A percentile compares a stretch with the other conserved stretches of the same genome.
Conservation (phyloP, 352 stramenopile species). For the Phytophthora macrochlamydospora region DNA sequence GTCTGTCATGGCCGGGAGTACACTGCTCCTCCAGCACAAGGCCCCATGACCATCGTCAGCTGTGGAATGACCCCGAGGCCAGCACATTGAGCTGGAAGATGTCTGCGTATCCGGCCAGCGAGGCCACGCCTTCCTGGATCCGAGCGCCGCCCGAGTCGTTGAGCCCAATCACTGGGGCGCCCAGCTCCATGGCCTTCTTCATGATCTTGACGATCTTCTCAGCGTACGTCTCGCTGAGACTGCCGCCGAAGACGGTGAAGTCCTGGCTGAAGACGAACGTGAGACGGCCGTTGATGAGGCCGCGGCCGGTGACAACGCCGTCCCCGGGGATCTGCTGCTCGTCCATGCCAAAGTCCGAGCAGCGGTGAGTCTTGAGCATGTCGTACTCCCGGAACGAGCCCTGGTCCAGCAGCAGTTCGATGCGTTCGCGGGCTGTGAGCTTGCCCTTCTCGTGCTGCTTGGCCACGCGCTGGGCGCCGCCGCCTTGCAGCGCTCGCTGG, state of each 20-base stretch:
- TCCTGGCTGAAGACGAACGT: slow-evolving; percentile 98
- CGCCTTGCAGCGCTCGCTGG: slow-evolving; percentile 84
- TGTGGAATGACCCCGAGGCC: slow-evolving; percentile 95
- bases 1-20: slow-evolving; percentile 99
- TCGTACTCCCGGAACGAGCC: slow-evolving; percentile 96
- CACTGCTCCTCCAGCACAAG: slow-evolving; percentile 95
- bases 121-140: slow-evolving; percentile 98
- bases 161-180: slow-evolving; percentile 96
- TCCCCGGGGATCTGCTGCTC: slow-evolving; percentile 93
- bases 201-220: slow-evolving; percentile 99
- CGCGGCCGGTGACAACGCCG: slow-evolving; percentile 95
- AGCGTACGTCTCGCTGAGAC: slow-evolving; percentile 95
- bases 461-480: slow-evolving; percentile 78
- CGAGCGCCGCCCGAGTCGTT: slow-evolving; percentile 98
- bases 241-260: slow-evolving; percentile 98
- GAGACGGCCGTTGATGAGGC: slow-evolving; percentile 93
- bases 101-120: slow-evolving; percentile 97
- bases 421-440: slow-evolving; percentile 96
- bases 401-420: slow-evolving; percentile 96
- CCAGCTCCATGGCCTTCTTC: slow-evolving; percentile 96
- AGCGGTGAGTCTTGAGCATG: slow-evolving; percentile 96
- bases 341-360: slow-evolving; percentile 97
- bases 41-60: slow-evolving; percentile 98
- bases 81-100: slow-evolving; percentile 99
- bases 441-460: slow-evolving; percentile 97